Evolutionary conservation across 495 filamentous ascomycete species (phyloP).

Genomic region (Annulohypoxylon nitens): DNA sequence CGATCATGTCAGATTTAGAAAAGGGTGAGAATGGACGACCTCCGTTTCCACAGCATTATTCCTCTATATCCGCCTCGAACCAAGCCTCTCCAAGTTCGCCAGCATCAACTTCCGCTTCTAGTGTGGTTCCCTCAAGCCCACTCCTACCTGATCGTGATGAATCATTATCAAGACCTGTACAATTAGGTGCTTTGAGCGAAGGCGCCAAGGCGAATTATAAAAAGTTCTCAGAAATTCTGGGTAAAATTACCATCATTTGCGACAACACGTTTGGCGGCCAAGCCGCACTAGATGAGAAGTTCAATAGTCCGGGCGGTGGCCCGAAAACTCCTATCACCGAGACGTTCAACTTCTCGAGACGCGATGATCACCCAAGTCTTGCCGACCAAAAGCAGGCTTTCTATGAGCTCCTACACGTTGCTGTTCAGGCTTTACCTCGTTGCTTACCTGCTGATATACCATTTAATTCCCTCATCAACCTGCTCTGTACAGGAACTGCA

Average conservation of each 20-base stretch:
- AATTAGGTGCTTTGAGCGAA: slow-evolving; percentile 77
- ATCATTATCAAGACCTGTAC: slow-evolving; percentile 78
- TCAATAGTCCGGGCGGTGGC: slow-evolving; percentile 78
- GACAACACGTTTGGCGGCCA: slow-evolving; percentile 98
- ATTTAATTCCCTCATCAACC: slow-evolving; percentile 93
- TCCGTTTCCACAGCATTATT: slow-evolving; percentile 79
- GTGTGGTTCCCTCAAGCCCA: slow-evolving; percentile 48
- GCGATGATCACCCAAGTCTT: slow-evolving; percentile 80
- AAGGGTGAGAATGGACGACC: slow-evolving; percentile 82
- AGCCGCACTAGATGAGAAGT: slow-evolving; percentile 94
- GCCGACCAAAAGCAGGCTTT: slow-evolving; percentile 93
- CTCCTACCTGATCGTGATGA: slow-evolving; percentile 60
- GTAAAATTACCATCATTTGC: slow-evolving; percentile 94
- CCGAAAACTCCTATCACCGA: slow-evolving; percentile 95
- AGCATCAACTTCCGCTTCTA: slow-evolving; percentile 60
- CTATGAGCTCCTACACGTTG: slow-evolving; percentile 94
- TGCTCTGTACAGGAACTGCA: slow-evolving; percentile 95
- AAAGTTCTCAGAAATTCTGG: slow-evolving; percentile 92
- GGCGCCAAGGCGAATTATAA: slow-evolving; percentile 85
- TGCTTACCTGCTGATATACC: slow-evolving; percentile 92
- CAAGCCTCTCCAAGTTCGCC: slow-evolving; percentile 66
- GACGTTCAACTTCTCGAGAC: slow-evolving; percentile 87
- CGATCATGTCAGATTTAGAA: slow-evolving; percentile 94
- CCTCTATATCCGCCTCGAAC: slow-evolving; percentile 56
- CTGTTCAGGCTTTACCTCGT: slow-evolving; percentile 92